Percentiles rank a stretch among this genome's conserved stretches.
phyloP scores from a whole-genome alignment of 73 alveolate genomes.

The Breviolum minutum region DNA sequence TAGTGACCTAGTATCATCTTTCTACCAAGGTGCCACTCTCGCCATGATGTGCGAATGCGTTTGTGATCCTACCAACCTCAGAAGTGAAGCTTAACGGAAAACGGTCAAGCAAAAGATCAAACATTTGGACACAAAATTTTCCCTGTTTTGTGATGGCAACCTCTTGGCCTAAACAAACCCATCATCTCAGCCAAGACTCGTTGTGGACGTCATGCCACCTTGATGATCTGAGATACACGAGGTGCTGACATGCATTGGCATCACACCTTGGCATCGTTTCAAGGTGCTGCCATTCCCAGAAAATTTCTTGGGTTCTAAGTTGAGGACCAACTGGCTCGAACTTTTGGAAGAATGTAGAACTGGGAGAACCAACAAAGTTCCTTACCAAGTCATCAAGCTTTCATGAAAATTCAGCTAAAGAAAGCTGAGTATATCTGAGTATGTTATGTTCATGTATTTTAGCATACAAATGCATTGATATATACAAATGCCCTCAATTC shows the following conservation, averaged over 20 bases:
- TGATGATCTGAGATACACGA: neutral
- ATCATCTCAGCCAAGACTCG: neutral
- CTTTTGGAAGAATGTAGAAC: neutral
- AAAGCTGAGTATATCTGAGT: neutral
- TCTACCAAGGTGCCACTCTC: neutral
- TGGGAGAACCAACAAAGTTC: neutral
- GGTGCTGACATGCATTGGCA: constrained; percentile 49
- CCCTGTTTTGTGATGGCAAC: no score
- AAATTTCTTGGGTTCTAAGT: neutral
- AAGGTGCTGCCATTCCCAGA: neutral
- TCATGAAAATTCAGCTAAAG: neutral
- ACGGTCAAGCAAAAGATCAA: no score
- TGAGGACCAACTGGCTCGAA: constrained; percentile 6
- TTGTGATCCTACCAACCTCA: constrained; percentile 34
- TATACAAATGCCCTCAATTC: no score
- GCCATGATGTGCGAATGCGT: constrained; percentile 21
- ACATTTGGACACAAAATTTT: neutral
- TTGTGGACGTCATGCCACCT: constrained; percentile 28
- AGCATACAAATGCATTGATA: no score
- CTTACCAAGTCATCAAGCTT: neutral
- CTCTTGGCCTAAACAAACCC: neutral
- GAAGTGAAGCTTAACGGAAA: neutral
- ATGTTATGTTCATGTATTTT: no score
- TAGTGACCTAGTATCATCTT: neutral
- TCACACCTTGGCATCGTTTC: neutral